Percentiles rank a stretch among this genome's conserved stretches.
Evolutionary conservation across 1,139 yeast species (phyloP).

Genomic region (Geotrichum australiense): DNA sequence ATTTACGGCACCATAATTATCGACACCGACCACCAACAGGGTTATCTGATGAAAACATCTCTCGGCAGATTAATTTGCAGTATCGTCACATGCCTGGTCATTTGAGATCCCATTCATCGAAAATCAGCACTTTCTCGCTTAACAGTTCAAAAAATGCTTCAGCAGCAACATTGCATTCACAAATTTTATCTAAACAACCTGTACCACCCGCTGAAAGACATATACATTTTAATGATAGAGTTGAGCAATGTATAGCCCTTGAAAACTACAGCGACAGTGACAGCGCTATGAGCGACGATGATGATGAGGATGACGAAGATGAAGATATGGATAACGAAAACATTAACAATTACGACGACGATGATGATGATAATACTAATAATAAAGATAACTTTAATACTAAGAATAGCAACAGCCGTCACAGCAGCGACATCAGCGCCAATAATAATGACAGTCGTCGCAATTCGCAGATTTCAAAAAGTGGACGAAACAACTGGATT

Average conservation of each 20-base stretch:
- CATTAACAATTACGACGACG: background rate
- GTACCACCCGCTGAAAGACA: conserved; percentile 38
- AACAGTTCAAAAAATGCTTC: conserved; percentile 4
- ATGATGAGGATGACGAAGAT: conserved; percentile 38
- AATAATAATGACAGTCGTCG: no score
- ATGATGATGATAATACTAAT: no score
- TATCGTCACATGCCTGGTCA: conserved; percentile 23
- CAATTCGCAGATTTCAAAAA: no score
- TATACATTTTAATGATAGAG: conserved; percentile 88
- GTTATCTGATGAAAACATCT: conserved; percentile 29
- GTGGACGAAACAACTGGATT: conserved; percentile 1
- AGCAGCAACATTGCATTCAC: conserved; percentile 21
- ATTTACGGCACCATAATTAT: conserved; percentile 36
- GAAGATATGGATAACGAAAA: conserved; percentile 47
- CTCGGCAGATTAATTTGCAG: conserved; percentile 32
- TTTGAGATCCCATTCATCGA: conserved; percentile 2
- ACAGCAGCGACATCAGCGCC: no score
- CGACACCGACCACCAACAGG: conserved; percentile 32
- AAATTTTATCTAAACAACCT: background rate
- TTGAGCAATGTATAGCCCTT: conserved; percentile 82
- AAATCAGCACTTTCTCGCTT: conserved; percentile 11
- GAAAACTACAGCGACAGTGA: conserved; percentile 41
- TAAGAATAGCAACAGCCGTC: no score
- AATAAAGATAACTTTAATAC: no score
- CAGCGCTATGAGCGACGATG: conserved; percentile 33